Percentiles rank a stretch among this genome's conserved stretches.
These are phyloP conservation scores for Pyrenochaeta sp. DNA, from an alignment of 2,329 filamentous ascomycete species.

Conservation along the genomic window DNA sequence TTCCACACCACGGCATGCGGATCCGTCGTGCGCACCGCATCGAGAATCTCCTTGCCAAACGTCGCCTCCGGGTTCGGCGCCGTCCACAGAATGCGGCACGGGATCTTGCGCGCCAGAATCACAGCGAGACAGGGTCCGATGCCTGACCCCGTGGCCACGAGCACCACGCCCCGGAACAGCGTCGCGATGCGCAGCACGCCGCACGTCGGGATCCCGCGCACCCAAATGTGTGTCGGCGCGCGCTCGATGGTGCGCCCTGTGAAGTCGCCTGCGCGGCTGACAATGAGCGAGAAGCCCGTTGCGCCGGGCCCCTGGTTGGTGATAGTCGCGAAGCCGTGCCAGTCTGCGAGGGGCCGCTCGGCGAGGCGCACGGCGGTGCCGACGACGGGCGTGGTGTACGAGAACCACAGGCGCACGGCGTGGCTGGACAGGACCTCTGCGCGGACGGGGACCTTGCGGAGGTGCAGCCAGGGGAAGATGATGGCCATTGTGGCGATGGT, in stretches of 20 bases:
- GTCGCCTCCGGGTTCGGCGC: conserved; percentile 69
- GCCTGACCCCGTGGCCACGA: conserved; percentile 49
- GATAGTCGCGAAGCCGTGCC: conserved; percentile 51
- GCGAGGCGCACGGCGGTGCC: conserved; percentile 44
- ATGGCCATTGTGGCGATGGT: conserved; percentile 70
- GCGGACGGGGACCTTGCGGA: conserved; percentile 72
- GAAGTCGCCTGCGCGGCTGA: conserved; percentile 50
- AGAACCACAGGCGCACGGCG: conserved; percentile 71
- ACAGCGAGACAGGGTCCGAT: conserved; percentile 58
- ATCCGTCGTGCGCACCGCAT: conserved; percentile 67
- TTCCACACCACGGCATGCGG: conserved; percentile 73
- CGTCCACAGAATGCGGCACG: conserved; percentile 74
- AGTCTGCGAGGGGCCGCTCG: conserved; percentile 43
- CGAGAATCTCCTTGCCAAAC: conserved; percentile 67
- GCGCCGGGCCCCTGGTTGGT: conserved; percentile 33
- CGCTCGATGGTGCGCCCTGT: conserved; percentile 43
- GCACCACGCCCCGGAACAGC: conserved; percentile 45
- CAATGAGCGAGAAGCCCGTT: conserved; percentile 44
- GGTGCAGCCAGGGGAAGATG: conserved; percentile 75
- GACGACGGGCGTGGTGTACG: conserved; percentile 41
- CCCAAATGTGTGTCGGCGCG: conserved; percentile 44
- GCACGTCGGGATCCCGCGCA: conserved; percentile 46
- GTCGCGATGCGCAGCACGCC: conserved; percentile 47
- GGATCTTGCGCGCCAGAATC: conserved; percentile 56
- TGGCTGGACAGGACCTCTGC: conserved; percentile 76